These are phyloP conservation scores for Ustilago xerochloae DNA, from an alignment of 1,284 basidiomycete species.

Conservation along the genomic window DNA sequence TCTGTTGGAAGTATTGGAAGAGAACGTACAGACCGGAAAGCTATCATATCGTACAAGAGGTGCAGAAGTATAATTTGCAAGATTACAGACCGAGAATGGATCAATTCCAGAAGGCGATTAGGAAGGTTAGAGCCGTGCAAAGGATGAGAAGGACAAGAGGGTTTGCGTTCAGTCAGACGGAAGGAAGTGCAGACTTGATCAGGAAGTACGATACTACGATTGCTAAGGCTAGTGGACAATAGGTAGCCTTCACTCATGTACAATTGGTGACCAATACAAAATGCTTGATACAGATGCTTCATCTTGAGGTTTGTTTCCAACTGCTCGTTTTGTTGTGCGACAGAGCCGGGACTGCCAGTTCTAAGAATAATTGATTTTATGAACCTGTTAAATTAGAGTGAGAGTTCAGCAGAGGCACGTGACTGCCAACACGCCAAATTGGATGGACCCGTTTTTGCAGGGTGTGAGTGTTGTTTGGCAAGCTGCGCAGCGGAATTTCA, in stretches of 20 bases:
- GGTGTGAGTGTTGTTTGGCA: conserved; percentile 12
- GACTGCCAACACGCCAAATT: conserved; percentile 2
- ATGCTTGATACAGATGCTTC: too few species aligned
- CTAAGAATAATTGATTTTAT: too few species aligned
- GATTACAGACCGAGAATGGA: conserved; percentile 97
- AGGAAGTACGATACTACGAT: conserved; percentile 67
- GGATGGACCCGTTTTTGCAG: not conserved
- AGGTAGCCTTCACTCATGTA: not conserved
- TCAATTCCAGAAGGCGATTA: conserved; percentile 74
- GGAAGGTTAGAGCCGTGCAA: conserved; percentile 67
- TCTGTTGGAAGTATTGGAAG: conserved; percentile 65
- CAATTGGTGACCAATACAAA: not conserved
- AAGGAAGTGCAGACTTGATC: conserved; percentile 64
- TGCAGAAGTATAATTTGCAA: conserved; percentile 90
- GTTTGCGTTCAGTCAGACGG: conserved; percentile 66
- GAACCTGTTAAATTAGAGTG: not conserved
- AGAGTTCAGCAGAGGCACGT: not conserved
- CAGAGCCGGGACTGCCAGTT: too few species aligned
- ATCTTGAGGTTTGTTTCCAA: too few species aligned
- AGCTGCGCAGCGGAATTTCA: not conserved
- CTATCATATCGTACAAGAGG: conserved; percentile 97
- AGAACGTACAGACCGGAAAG: conserved; percentile 88
- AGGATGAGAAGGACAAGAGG: conserved; percentile 64
- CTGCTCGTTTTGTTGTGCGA: too few species aligned
- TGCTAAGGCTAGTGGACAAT: conserved; percentile 46